A percentile compares a stretch with the other conserved stretches of the same genome.
phyloP scores from a whole-genome alignment of 139 green algal species.

The Volvox reticuliferus region DNA sequence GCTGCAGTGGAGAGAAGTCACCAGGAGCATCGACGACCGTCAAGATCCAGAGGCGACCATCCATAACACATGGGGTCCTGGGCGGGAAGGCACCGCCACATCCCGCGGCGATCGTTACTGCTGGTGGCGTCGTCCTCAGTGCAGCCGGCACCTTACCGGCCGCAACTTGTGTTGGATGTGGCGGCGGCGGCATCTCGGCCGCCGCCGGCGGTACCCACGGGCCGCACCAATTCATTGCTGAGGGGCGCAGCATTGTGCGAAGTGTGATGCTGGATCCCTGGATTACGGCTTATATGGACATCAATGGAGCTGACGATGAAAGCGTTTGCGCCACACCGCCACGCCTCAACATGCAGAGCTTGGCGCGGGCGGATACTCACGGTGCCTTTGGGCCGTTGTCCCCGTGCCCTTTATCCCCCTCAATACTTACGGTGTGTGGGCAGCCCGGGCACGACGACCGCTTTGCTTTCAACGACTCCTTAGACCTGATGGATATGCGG shows the following conservation, averaged over 20 bases:
- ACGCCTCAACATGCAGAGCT: neutral
- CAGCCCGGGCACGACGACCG: neutral
- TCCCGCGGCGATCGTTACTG: neutral
- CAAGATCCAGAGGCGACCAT: neutral
- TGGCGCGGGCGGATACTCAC: neutral
- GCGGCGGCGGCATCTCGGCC: neutral
- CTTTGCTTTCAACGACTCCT: neutral
- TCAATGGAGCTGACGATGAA: constrained; percentile 8
- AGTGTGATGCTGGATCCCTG: neutral
- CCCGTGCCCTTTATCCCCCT: constrained; percentile 51
- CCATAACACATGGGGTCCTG: neutral
- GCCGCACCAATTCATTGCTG: constrained; percentile 16
- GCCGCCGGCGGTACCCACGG: neutral
- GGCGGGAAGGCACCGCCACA: constrained; percentile 15
- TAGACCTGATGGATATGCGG: constrained; percentile 27
- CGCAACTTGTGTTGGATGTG: neutral
- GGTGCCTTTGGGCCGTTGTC: constrained; percentile 47
- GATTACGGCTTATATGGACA: constrained; percentile 4
- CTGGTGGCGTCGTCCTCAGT: neutral
- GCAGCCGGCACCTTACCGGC: neutral
- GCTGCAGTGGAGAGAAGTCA: neutral
- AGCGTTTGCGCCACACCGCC: constrained; percentile 22
- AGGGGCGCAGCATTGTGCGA: constrained; percentile 44
- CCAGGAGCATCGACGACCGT: neutral
- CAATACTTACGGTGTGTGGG: constrained; percentile 54